A percentile compares a stretch with the other conserved stretches of the same genome.
Evolutionary conservation across 257 asterid species (phyloP).

Genomic region (Solanum pimpinellifolium): DNA sequence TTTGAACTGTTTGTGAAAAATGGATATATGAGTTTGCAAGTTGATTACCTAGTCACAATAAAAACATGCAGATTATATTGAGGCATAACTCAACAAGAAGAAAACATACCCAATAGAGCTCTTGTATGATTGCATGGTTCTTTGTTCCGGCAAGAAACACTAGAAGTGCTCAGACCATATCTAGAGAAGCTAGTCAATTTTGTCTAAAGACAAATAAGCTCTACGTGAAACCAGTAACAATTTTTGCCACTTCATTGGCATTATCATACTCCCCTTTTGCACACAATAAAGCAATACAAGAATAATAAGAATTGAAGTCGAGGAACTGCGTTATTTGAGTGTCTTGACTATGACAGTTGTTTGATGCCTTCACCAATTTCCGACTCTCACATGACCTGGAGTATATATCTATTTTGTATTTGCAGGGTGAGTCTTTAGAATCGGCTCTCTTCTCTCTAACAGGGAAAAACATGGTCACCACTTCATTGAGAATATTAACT

Average conservation of each 20-base stretch:
- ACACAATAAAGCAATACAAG: conserved; percentile 47
- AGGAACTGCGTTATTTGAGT: conserved; percentile 19
- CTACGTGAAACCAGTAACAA: conserved; percentile 28
- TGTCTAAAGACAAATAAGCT: background rate
- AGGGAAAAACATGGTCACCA: conserved; percentile 36
- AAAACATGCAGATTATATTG: background rate
- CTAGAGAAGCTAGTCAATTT: background rate
- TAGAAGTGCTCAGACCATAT: background rate
- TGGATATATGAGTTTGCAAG: background rate
- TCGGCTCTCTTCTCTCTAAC: background rate
- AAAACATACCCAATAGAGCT: background rate
- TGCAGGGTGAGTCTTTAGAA: background rate
- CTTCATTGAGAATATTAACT: conserved; percentile 60
- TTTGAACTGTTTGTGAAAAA: background rate
- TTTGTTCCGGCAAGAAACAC: background rate
- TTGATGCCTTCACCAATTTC: conserved; percentile 6
- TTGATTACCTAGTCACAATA: background rate
- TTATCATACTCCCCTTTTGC: conserved; percentile 47
- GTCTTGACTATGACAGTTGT: conserved; percentile 3
- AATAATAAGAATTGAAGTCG: conserved; percentile 52
- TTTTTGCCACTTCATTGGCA: conserved; percentile 52
- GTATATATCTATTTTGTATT: conserved; percentile 1
- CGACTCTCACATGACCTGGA: conserved; percentile 7
- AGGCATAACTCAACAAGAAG: background rate
- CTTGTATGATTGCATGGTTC: background rate